Evolutionary conservation across 2,329 filamentous ascomycete species (phyloP), one percentile per base, ranked within the genome.

Genomic region (Acrocalymma vagum): DNA sequence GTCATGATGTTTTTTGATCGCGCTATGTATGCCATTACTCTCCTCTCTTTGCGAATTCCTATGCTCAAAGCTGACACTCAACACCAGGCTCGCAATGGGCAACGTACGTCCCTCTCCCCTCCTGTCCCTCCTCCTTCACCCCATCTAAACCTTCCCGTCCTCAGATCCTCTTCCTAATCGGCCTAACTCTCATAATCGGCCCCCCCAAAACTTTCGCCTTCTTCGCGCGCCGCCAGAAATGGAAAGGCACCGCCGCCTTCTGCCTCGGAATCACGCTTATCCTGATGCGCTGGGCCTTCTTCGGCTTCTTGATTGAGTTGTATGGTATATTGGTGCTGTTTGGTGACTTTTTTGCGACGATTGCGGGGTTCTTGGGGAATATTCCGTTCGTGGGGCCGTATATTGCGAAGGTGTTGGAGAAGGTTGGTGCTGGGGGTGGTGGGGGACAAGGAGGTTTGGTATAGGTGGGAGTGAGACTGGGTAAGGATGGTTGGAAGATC

Each of bases 1-100:
- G 90, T 99, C 8, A 81, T 99, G 73, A 83, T 99, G 74, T 97
- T 99, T 78, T 99, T 99, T 77, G 94, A 99, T 74, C 85, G 94
- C 54, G 90, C 94, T 63, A 92, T 97, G 90, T 93, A 78, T 65
- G 85, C 35, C 30, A 9, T 34, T 35, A 17, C 17, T 23, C 20
- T 14, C 21, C 33, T 29, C 21, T 27, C 15, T 17, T 16, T 33
- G n/a, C 24, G 11, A n/a, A 8, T 29, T 3, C 5, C 14, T 23
- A 26, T 51, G 60, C 33, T 58, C 29, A 31, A 7, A 4, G 25
- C 3, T 29, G 14, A n/a, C n/a, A n/a, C n/a, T n/a, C n/a, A n/a
- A n/a, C n/a, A n/a, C n/a, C 53, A 94, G 89, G 84, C 84, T 99
- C 41, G 93, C 93, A 57, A 97, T 97, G 94, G 94, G 94, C 75